Evolutionary conservation across 179 eudicot species (phyloP), one percentile per base, ranked within the genome.

Genomic region (Amaranthus tricolor): DNA sequence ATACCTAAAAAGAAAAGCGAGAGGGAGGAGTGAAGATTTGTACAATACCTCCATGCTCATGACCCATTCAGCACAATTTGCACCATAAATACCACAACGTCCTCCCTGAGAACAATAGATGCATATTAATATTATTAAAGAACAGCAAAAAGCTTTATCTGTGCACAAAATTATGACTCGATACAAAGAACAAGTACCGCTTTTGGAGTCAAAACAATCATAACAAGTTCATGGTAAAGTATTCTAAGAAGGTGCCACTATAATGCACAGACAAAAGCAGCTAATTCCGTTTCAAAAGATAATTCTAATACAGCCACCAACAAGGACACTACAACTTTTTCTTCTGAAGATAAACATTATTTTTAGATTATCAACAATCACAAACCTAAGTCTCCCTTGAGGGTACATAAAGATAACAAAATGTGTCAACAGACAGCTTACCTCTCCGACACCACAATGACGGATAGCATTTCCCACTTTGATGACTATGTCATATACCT

Each of bases 31-130:
- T 45, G 47, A 68, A 60, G 48, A 20, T 12, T 10, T 45, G 51
- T 70, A 68, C 6, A 61, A 19, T 88, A 96, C 99, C 99, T 96
- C 89, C 99, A 96, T 93, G 86, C 99, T 91, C 81, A 96, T 89
- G 74, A 96, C 77, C 99, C 98, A 96, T 77, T 89, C 96, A 24
- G 92, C 73, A 47, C 79, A 82, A 76, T 93, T 93, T 78, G 85
- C 89, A 68, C 99, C 99, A 86, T 83, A 96, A 66, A 96, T 88
- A 65, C 99, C 99, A 82, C 98, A 93, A 49, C 86, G 85, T 70
- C 89, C 91, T 79, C 95, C 98, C 99, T 95, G 77, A 73, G 24
- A 73, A 40, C 21, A 78, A 17, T 16, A 66, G 9, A 66, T 43
- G 70, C 67, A 58, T 62, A 54, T 54, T 64, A 64, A 3, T 15